Conservation (phyloP, 495 filamentous ascomycete genomes). For the Clohesyomyces aquaticus region DNA sequence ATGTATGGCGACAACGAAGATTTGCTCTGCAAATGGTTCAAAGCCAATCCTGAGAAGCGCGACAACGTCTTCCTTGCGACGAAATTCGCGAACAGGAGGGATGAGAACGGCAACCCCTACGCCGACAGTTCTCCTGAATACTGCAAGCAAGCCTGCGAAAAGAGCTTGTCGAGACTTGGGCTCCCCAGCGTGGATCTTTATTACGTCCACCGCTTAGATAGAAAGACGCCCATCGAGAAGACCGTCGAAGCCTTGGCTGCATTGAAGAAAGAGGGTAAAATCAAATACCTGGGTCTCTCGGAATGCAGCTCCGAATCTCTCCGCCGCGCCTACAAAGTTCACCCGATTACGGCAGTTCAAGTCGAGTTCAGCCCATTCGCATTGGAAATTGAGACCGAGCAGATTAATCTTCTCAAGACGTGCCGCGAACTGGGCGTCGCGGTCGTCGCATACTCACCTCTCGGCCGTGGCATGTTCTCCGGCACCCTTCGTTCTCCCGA, state of each 20-base stretch:
- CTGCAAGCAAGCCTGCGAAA: constrained; percentile 54
- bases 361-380: constrained; percentile 66
- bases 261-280: constrained; percentile 55
- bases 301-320: constrained; percentile 61
- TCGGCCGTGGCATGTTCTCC: constrained; percentile 63
- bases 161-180: constrained; percentile 57
- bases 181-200: constrained; percentile 62
- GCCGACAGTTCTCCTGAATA: constrained; percentile 57
- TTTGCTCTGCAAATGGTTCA: constrained; percentile 60
- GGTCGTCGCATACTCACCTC: constrained; percentile 64
- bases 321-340: constrained; percentile 61
- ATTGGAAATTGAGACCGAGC: constrained; percentile 58
- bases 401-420: constrained; percentile 55
- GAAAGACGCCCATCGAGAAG: constrained; percentile 65
- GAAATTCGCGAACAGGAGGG: constrained; percentile 54
- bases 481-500: constrained; percentile 51
- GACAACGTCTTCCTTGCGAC: constrained; percentile 61
- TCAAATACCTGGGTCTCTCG: constrained; percentile 62
- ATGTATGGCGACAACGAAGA: constrained; percentile 52
- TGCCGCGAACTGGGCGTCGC: constrained; percentile 65
- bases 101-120: constrained; percentile 31
- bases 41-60: constrained; percentile 54
- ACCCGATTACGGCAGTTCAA: constrained; percentile 64
- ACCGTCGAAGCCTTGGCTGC: constrained; percentile 53
- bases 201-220: constrained; percentile 63